phyloP scores from a whole-genome alignment of 306 rosid genomes.

The Leucaena leucocephala region DNA sequence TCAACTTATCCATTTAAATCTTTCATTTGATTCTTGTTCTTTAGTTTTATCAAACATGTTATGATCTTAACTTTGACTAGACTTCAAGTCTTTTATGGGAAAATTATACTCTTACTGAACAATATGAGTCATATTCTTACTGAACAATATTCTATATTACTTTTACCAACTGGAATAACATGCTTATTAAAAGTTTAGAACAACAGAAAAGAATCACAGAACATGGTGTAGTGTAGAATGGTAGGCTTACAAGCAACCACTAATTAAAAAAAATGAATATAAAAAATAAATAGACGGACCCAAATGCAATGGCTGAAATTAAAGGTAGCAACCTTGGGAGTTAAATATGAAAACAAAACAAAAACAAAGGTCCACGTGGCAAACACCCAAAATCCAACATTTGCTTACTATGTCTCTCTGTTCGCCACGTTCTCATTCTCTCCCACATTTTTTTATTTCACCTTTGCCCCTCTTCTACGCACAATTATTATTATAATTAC shows the following conservation, averaged over 20 bases:
- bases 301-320: not conserved
- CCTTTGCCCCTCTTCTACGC: not conserved
- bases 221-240: not conserved
- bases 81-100: not conserved
- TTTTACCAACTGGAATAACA: not conserved
- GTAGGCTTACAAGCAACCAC: not conserved
- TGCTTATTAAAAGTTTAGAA: not conserved
- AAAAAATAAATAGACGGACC: not conserved
- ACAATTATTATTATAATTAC: not conserved
- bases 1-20: not conserved
- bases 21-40: not conserved
- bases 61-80: not conserved
- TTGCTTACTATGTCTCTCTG: constrained; percentile 47
- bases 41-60: not conserved
- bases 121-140: too few relatives aligned
- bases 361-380: constrained; percentile 38
- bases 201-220: not conserved
- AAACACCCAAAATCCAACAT: constrained; percentile 49
- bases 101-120: too few relatives aligned
- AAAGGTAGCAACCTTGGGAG: not conserved
- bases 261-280: not conserved
- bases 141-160: too few relatives aligned
- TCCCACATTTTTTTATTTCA: not conserved
- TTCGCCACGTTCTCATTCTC: constrained; percentile 38
- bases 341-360: not conserved